Evolutionary conservation across 371 early-diverging fungal genomes (phyloP).

Genomic region (Umbelopsis sp.): DNA sequence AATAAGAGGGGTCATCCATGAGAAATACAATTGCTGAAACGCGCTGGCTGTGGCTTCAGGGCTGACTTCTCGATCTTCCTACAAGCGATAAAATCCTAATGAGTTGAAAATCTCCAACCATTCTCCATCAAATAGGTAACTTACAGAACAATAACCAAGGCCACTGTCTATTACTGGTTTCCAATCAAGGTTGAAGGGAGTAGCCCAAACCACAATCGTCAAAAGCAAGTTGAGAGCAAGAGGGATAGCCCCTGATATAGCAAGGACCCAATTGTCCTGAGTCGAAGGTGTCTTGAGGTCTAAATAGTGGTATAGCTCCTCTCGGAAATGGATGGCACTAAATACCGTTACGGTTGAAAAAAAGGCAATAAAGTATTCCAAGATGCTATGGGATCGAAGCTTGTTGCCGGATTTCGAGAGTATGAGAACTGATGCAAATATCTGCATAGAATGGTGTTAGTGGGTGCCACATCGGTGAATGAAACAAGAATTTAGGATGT

Average conservation of each 20-base stretch:
- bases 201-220: background rate
- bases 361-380: background rate
- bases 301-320: background rate
- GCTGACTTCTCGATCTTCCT: slow-evolving; percentile 34
- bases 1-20: slow-evolving; percentile 39
- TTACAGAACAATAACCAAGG: slow-evolving; percentile 14
- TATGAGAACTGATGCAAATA: slow-evolving; percentile 1
- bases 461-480: background rate
- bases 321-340: slow-evolving; percentile 6
- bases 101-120: background rate
- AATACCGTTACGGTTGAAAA: background rate
- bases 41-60: slow-evolving; percentile 34
- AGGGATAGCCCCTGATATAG: slow-evolving; percentile 4
- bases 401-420: slow-evolving; percentile 2
- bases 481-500: too few relatives aligned
- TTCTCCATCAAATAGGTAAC: background rate
- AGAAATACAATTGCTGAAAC: slow-evolving; percentile 33
- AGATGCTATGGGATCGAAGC: slow-evolving; percentile 9
- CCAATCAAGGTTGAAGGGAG: slow-evolving; percentile 12
- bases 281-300: background rate
- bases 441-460: background rate
- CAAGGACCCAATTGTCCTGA: background rate
- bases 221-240: background rate
- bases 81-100: background rate
- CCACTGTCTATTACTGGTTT: slow-evolving; percentile 5